Evolutionary conservation across 2,329 filamentous ascomycete species (phyloP), one percentile per base, ranked within the genome.

Genomic region (Oidium heveae): DNA sequence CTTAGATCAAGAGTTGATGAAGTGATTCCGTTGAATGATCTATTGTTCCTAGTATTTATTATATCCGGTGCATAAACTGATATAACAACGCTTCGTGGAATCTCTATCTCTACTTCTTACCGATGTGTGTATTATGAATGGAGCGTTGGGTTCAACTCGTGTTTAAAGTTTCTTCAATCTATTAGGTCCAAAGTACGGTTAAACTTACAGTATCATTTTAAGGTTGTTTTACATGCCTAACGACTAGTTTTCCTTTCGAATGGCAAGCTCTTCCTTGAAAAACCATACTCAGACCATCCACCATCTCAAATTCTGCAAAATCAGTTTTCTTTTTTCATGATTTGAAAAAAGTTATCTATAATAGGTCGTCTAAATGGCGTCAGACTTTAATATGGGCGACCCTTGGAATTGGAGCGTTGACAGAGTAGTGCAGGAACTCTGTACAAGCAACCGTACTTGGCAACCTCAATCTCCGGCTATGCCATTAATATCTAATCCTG

Each of bases 341-440:
- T n/a, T 39, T 12, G 37, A n/a, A 9, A 39, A 12, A 39, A 15
- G 37, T 16, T 9, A 15, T 16, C n/a, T 12, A 39, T 5, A 6
- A 16, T 39, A 39, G 13, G 13, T n/a, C 8, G 9, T 6, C 18
- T 20, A 49, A 44, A 52, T 55, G 54, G 22, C 37, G 18, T 34
- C 49, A n/a, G 43, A 55, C 28, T n/a, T 33, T 8, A 50, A 62
- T 53, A 66, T 66, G 51, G 64, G 66, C 16, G 85, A 94, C 66
- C 86, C 86, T n/a, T 82, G 80, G 65, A 63, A 73, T 54, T 94
- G 86, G 86, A 74, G 74, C 37, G 71, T 80, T 34, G 77, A 82
- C 39, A 72, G 78, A 37, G 76, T 93, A 12, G 74, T 83, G 10
- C 64, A 71, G 16, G 79, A 81, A 61, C 70, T 93, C 3, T 86